Evolutionary conservation across 2,329 filamentous ascomycete species (phyloP).

Genomic region (Neonectria punicea): DNA sequence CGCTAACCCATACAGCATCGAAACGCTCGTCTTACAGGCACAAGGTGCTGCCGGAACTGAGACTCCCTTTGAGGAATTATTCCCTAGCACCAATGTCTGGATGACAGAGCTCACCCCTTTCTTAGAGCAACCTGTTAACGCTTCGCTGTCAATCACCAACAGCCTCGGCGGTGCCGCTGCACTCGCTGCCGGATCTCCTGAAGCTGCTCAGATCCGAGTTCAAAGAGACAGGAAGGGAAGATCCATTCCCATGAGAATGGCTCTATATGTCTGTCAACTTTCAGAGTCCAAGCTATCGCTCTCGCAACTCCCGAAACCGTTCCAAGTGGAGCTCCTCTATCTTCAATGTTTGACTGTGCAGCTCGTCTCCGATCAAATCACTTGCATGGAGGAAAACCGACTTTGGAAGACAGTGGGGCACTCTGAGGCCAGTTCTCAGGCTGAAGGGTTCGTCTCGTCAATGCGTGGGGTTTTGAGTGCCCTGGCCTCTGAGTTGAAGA

Average conservation of each 20-base stretch:
- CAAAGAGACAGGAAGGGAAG: constrained; percentile 74
- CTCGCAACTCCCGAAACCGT: constrained; percentile 51
- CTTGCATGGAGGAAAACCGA: constrained; percentile 53
- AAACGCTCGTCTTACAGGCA: constrained; percentile 63
- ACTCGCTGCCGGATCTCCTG: constrained; percentile 58
- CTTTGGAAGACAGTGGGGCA: constrained; percentile 58
- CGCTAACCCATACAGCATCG: constrained; percentile 51
- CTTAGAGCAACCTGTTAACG: constrained; percentile 62
- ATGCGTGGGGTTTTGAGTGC: constrained; percentile 51
- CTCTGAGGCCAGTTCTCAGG: constrained; percentile 49
- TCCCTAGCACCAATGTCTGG: constrained; percentile 76
- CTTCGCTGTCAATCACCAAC: constrained; percentile 79
- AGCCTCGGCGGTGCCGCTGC: constrained; percentile 76
- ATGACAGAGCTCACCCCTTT: constrained; percentile 67
- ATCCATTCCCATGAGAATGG: constrained; percentile 79
- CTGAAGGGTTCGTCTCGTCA: constrained; percentile 56
- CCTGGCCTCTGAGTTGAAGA: constrained; percentile 46
- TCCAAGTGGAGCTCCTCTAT: constrained; percentile 62
- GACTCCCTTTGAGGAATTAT: constrained; percentile 56
- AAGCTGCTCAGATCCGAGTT: constrained; percentile 45
- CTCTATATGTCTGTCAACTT: constrained; percentile 73
- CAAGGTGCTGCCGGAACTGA: constrained; percentile 46
- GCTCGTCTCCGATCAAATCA: constrained; percentile 65
- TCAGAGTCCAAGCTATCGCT: constrained; percentile 57
- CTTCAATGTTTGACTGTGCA: constrained; percentile 62